Evolutionary conservation across 208 protist species (phyloP).

Genomic region (Crithidia bombi): DNA sequence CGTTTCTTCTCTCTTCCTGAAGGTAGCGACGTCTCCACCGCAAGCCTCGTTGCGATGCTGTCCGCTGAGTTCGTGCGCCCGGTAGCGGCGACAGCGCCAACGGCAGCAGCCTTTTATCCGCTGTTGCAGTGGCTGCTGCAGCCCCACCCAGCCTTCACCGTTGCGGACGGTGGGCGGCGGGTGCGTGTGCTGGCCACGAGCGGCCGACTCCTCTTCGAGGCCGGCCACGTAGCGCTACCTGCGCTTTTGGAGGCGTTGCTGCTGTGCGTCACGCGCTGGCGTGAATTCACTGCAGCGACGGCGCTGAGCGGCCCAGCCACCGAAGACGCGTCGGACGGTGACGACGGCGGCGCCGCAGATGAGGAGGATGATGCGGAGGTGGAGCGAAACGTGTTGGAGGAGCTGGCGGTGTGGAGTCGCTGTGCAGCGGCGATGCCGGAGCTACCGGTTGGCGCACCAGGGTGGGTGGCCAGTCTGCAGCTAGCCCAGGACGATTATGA

Average conservation of each 20-base stretch:
- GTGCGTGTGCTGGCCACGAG: slow-evolving; percentile 40
- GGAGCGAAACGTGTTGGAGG: slow-evolving; percentile 30
- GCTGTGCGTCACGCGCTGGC: slow-evolving; percentile 36
- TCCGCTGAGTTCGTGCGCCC: slow-evolving; percentile 4
- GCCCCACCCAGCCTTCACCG: slow-evolving; percentile 31
- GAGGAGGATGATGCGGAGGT: slow-evolving; percentile 10
- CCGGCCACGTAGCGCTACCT: slow-evolving; percentile 13
- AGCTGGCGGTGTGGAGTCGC: slow-evolving; percentile 44
- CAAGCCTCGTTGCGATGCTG: slow-evolving; percentile 8
- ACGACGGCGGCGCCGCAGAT: background rate
- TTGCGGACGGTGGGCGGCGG: slow-evolving; percentile 22
- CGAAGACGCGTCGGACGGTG: background rate
- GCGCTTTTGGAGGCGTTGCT: slow-evolving; percentile 33
- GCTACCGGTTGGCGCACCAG: slow-evolving; percentile 25
- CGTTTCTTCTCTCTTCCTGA: slow-evolving; percentile 29
- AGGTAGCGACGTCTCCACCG: slow-evolving; percentile 17
- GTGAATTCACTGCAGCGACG: slow-evolving; percentile 22
- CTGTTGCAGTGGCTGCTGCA: slow-evolving; percentile 37
- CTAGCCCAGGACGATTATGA: slow-evolving; percentile 60
- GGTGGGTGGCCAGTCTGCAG: slow-evolving; percentile 40
- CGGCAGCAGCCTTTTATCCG: slow-evolving; percentile 5
- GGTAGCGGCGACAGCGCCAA: slow-evolving; percentile 9
- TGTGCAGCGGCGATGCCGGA: slow-evolving; percentile 16
- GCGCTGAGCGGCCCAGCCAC: slow-evolving; percentile 17
- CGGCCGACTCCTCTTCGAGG: slow-evolving; percentile 32